These are phyloP conservation scores for Volvariella surrecta DNA, from an alignment of 1,284 basidiomycete genomes.

Conservation along the genomic window DNA sequence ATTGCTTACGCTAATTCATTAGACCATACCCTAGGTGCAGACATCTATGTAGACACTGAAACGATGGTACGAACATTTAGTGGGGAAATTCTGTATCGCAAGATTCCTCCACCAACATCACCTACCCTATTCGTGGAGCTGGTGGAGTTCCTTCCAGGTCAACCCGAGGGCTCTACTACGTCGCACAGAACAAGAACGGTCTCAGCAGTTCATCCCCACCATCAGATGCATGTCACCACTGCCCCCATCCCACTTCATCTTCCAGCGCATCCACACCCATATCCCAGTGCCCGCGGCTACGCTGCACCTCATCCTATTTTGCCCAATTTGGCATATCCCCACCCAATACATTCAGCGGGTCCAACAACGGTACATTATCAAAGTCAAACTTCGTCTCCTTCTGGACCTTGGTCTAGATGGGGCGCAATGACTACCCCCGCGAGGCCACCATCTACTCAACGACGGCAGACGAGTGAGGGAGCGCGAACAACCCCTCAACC, in stretches of 20 bases:
- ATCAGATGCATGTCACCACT: conserved; percentile 3
- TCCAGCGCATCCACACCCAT: conserved; percentile 7
- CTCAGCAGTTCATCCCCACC: conserved; percentile 10
- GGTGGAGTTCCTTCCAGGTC: conserved; percentile 43
- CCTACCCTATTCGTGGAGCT: conserved; percentile 70
- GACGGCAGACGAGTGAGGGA: conserved; percentile 21
- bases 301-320: neutral
- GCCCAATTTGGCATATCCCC: neutral
- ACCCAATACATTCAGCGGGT: conserved; percentile 8
- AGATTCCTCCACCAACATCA: conserved; percentile 50
- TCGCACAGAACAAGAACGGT: conserved; percentile 8
- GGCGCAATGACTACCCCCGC: conserved; percentile 33
- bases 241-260: conserved; percentile 14
- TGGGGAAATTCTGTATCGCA: conserved; percentile 61
- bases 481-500: conserved; percentile 15
- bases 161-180: conserved; percentile 27
- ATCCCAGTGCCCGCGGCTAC: conserved; percentile 6
- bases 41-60: conserved; percentile 59
- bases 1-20: too few species aligned
- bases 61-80: conserved; percentile 69
- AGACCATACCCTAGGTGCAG: conserved; percentile 16
- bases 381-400: conserved; percentile 37
- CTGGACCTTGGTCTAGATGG: conserved; percentile 66
- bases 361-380: conserved; percentile 8
- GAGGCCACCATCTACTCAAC: conserved; percentile 31